Base-by-base conservation (phyloP, 2,329 filamentous ascomycete genomes). In the Venturia asperata region DNA sequence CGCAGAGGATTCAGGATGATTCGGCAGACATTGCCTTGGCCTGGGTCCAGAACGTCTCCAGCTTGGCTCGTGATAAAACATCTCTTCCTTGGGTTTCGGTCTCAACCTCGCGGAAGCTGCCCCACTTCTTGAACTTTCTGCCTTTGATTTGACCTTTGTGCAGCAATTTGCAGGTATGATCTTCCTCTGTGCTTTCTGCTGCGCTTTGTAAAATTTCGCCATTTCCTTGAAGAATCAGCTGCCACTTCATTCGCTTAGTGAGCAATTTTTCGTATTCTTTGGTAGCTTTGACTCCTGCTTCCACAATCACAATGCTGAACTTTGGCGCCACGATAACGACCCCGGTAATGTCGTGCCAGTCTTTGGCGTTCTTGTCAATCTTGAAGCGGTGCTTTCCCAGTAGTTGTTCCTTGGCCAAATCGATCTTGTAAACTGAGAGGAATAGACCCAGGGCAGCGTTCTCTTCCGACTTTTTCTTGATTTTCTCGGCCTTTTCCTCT, bases 371-470 rank as follows among this genome's bases (percentile, higher is more conserved):
- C 74, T 90, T 88, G 73, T 87, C 87, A 71, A 99, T 88, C 77
- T 96, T 95, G 80, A 92, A 99, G 13, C 94, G 87, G 75, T 97
- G 92, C 71, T 94, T 89, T 24, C 92, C 92, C 72, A 96, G 97
- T n/a, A 99, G 83, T 70, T 85, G 94, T 71, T 88, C 85, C n/a
- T 61, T 62, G 30, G 37, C 47, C 17, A 66, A 42, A 13, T 34
- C 56, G 67, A 99, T 89, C 74, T 89, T 91, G 82, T 96, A 97
- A 0, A 97, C 93, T 42, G 92, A 83, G 69, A 96, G 82, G 72
- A 88, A 85, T 62, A 99, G 87, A 39, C 93, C 93, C 73, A 92
- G 92, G 27, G 88, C 84, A 4, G 91, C 89, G 76, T 99, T 95
- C 69, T 89, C 89, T 69, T 91, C 89, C 76, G 97, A 92, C 71